phyloP scores from a whole-genome alignment of 306 rosid genomes.

The Alnus rubra region DNA sequence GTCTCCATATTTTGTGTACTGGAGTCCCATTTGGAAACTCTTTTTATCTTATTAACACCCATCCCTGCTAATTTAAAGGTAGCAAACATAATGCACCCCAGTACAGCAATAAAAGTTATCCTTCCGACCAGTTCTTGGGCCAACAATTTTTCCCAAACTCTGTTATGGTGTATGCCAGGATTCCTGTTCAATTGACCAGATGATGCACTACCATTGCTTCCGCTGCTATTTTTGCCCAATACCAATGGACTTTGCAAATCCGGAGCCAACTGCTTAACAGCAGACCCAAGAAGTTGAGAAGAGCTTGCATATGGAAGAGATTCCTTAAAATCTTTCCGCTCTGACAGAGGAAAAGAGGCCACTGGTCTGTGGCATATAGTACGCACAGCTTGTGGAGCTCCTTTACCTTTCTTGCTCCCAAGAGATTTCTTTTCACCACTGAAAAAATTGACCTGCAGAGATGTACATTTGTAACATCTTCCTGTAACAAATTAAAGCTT shows the following conservation, averaged over 20 bases:
- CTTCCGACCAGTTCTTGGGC: conserved; percentile 43
- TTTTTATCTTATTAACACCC: conserved; percentile 43
- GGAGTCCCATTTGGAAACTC: conserved; percentile 43
- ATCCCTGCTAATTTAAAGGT: conserved; percentile 57
- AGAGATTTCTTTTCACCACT: conserved; percentile 55
- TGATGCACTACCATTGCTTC: conserved; percentile 40
- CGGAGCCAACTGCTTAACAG: conserved; percentile 84
- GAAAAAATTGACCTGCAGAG: conserved; percentile 79
- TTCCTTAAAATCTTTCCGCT: conserved; percentile 59
- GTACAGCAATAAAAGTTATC: conserved; percentile 46
- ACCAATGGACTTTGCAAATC: conserved; percentile 66
- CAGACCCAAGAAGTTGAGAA: conserved; percentile 64
- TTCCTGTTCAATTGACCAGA: conserved; percentile 77
- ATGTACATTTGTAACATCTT: conserved; percentile 27
- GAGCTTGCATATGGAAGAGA: conserved; percentile 58
- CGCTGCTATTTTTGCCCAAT: conserved; percentile 52
- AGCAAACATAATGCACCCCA: conserved; percentile 77
- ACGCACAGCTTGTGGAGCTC: conserved; percentile 42
- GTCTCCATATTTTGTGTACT: conserved; percentile 35
- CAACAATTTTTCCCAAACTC: conserved; percentile 59
- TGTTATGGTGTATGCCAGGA: conserved; percentile 51
- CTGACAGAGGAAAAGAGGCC: conserved; percentile 52
- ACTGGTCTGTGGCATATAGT: conserved; percentile 68
- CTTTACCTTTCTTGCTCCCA: conserved; percentile 59
- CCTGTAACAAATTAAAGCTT: conserved; percentile 25